phyloP scores from a whole-genome alignment of 345 rosid species.

The Sapria himalayana region DNA sequence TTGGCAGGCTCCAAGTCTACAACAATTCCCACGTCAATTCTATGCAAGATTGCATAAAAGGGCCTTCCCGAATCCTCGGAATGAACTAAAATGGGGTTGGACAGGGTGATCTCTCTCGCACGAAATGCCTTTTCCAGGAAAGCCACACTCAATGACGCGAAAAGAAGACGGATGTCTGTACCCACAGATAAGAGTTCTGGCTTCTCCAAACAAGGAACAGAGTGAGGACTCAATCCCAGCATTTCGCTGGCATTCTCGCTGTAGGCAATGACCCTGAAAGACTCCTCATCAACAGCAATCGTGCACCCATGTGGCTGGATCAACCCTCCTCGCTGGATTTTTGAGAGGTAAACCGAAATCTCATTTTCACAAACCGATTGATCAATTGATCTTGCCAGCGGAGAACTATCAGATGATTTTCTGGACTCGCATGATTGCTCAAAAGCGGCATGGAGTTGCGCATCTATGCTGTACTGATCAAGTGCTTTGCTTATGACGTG shows the following conservation, averaged over 20 bases:
- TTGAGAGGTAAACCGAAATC: constrained; percentile 63
- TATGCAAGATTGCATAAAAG: constrained; percentile 72
- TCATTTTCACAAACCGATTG: constrained; percentile 62
- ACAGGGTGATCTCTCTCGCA: constrained; percentile 71
- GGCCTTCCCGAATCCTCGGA: constrained; percentile 68
- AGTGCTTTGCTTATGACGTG: constrained; percentile 58
- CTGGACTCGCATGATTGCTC: constrained; percentile 83
- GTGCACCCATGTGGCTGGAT: constrained; percentile 90
- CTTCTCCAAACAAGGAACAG: constrained; percentile 64
- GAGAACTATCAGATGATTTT: constrained; percentile 71
- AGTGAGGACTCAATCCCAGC: constrained; percentile 64
- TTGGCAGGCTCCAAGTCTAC: constrained; percentile 94
- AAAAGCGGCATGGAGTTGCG: constrained; percentile 80
- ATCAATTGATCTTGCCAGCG: constrained; percentile 35
- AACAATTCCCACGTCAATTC: constrained; percentile 89
- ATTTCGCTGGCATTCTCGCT: constrained; percentile 82
- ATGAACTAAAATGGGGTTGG: constrained; percentile 84
- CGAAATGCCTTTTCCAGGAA: constrained; percentile 67
- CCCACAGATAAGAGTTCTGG: constrained; percentile 43
- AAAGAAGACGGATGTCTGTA: constrained; percentile 53
- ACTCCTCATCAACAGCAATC: constrained; percentile 58
- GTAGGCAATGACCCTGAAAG: constrained; percentile 45
- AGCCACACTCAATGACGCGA: constrained; percentile 30
- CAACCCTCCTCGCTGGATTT: constrained; percentile 79
- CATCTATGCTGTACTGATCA: constrained; percentile 85